Conservation (phyloP, 192 early-diverging fungal genomes). For the Backusella parvicylindrica region DNA sequence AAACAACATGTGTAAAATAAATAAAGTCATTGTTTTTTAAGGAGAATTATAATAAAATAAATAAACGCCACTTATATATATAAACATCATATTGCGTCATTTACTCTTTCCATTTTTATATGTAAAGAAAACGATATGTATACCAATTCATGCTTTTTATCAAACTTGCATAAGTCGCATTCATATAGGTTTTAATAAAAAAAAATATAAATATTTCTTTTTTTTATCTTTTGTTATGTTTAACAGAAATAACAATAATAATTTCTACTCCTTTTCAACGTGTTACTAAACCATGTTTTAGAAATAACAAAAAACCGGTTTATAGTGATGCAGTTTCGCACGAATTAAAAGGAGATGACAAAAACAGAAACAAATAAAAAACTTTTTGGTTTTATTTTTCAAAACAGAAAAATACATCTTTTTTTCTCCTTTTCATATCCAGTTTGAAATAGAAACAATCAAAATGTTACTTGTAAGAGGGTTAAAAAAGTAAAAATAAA, state of each 20-base stretch:
- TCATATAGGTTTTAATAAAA: not conserved
- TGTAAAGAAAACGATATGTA: not conserved
- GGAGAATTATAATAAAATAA: not conserved
- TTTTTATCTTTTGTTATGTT: not conserved
- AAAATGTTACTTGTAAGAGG: not conserved
- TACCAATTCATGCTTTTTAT: not conserved
- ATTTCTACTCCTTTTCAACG: not conserved
- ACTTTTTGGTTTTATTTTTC: not conserved
- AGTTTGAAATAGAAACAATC: not conserved
- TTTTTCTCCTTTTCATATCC: not conserved
- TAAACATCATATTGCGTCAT: not conserved
- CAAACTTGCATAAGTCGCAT: not conserved
- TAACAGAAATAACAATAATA: not conserved
- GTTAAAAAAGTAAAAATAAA: not conserved
- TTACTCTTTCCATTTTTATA: not conserved
- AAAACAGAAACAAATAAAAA: not conserved
- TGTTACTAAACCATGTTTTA: not conserved
- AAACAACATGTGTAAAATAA: not conserved
- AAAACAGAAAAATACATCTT: not conserved
- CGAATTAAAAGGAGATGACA: not conserved
- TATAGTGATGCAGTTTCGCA: not conserved
- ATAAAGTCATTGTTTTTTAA: not conserved
- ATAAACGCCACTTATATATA: not conserved
- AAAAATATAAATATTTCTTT: not conserved
- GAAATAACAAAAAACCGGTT: slow-evolving; percentile 1